Evolutionary conservation across 805 yeast species (phyloP).

Genomic region (Saturnispora bothae): DNA sequence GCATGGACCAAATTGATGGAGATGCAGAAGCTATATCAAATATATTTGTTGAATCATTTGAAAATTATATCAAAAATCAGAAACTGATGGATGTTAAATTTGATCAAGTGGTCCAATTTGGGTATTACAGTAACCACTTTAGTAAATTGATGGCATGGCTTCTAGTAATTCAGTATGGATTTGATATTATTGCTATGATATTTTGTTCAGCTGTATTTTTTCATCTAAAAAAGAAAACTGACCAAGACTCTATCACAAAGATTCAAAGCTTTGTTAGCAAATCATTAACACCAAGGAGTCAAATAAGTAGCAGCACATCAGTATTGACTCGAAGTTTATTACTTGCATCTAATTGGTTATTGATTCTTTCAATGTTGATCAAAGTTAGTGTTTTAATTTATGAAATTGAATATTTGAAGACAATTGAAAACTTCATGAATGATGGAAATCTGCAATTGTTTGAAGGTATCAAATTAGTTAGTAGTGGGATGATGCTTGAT

Average conservation of each 20-base stretch:
- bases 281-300: neutral
- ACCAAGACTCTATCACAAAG: neutral
- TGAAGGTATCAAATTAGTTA: conserved; percentile 8
- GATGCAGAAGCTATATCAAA: conserved; percentile 31
- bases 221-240: conserved; percentile 5
- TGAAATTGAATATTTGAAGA: conserved; percentile 5
- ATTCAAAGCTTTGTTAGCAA: neutral
- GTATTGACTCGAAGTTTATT: neutral
- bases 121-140: conserved; percentile 3
- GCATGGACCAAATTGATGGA: conserved; percentile 20
- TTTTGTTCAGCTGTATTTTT: conserved; percentile 2
- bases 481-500: conserved; percentile 13
- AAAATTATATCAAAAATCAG: conserved; percentile 20
- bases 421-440: conserved; percentile 8
- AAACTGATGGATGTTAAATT: neutral
- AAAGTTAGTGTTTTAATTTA: conserved; percentile 2
- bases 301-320: neutral
- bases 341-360: neutral
- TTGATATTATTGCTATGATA: conserved; percentile 4
- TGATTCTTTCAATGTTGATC: neutral
- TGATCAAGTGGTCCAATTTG: neutral
- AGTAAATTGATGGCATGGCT: conserved; percentile 2
- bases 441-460: conserved; percentile 8
- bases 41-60: conserved; percentile 32
- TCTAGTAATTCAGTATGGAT: neutral